A percentile compares a stretch with the other conserved stretches of the same genome.
These are phyloP conservation scores for Apiospora sp. DNA, from an alignment of 2,329 filamentous ascomycete genomes.

Conservation along the genomic window DNA sequence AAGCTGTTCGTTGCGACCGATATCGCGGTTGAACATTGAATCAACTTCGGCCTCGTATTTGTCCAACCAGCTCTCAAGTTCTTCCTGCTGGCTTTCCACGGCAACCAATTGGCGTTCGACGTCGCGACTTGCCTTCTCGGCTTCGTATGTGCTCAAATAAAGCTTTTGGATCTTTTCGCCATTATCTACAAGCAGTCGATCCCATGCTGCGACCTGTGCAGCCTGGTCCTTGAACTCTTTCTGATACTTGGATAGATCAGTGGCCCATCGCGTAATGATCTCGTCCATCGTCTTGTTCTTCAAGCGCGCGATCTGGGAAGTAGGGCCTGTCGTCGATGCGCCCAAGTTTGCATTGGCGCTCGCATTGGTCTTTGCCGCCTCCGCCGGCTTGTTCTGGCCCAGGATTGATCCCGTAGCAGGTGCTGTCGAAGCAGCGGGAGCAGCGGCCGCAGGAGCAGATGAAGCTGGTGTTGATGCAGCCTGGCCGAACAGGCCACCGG, in stretches of 20 bases:
- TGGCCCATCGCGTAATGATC: slow-evolving; percentile 96
- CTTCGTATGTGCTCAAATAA: slow-evolving; percentile 90
- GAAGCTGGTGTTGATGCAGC: slow-evolving; percentile 30
- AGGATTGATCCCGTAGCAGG: slow-evolving; percentile 42
- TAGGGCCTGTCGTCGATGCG: slow-evolving; percentile 80
- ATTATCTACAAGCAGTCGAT: slow-evolving; percentile 90
- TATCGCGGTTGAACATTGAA: slow-evolving; percentile 81
- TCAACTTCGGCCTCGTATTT: slow-evolving; percentile 93
- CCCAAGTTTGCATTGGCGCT: slow-evolving; percentile 56
- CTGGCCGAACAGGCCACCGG: slow-evolving; percentile 42
- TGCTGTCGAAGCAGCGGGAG: slow-evolving; percentile 43
- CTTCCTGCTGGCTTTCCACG: slow-evolving; percentile 92
- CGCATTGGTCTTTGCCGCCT: slow-evolving; percentile 37
- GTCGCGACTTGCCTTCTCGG: slow-evolving; percentile 89
- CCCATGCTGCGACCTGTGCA: slow-evolving; percentile 87
- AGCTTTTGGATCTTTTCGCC: slow-evolving; percentile 94
- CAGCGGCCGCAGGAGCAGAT: slow-evolving; percentile 32
- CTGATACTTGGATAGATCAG: slow-evolving; percentile 93
- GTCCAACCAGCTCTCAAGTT: slow-evolving; percentile 87
- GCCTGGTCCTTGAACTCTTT: slow-evolving; percentile 96
- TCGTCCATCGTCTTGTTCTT: slow-evolving; percentile 99
- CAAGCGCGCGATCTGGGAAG: slow-evolving; percentile 85
- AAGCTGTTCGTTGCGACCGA: slow-evolving; percentile 77
- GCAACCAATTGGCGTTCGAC: slow-evolving; percentile 90
- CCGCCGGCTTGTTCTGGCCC: slow-evolving; percentile 43